Conservation (phyloP, 1,139 yeast species). For the Protomyces lactucae-debilis region DNA sequence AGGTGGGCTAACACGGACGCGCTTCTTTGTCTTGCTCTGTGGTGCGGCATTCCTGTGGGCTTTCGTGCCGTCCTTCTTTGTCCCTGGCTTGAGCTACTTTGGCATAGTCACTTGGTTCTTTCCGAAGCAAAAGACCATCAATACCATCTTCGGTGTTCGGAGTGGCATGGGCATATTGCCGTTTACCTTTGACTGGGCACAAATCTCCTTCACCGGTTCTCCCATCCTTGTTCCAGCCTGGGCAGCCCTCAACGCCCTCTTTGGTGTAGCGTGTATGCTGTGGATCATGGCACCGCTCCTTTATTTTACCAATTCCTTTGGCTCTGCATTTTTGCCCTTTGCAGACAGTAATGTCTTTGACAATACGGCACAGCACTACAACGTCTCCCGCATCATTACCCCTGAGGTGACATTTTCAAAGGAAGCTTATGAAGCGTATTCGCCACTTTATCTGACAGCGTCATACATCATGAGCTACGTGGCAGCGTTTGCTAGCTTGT, state of each 20-base stretch:
- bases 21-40: conserved; percentile 41
- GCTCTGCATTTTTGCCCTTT: conserved; percentile 38
- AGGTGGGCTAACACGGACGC: conserved; percentile 22
- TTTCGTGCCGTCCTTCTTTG: conserved; percentile 54
- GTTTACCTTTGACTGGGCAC: conserved; percentile 53
- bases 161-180: conserved; percentile 66
- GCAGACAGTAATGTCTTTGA: conserved; percentile 45
- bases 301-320: conserved; percentile 50
- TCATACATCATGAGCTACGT: conserved; percentile 58
- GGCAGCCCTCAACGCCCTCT: conserved; percentile 50
- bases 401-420: conserved; percentile 49
- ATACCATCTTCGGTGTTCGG: conserved; percentile 58
- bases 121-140: conserved; percentile 54
- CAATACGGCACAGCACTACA: conserved; percentile 46
- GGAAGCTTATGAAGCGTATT: conserved; percentile 50
- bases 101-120: conserved; percentile 56
- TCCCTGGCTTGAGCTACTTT: conserved; percentile 49
- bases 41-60: conserved; percentile 47
- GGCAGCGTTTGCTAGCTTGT: conserved; percentile 56
- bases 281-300: conserved; percentile 45
- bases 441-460: conserved; percentile 60
- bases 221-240: conserved; percentile 56
- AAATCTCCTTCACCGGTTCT: conserved; percentile 63
- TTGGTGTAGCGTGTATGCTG: conserved; percentile 40
- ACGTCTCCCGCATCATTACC: conserved; percentile 48